Evolutionary conservation across 2,329 filamentous ascomycete genomes (phyloP).

Genomic region (Fusarium luffae): DNA sequence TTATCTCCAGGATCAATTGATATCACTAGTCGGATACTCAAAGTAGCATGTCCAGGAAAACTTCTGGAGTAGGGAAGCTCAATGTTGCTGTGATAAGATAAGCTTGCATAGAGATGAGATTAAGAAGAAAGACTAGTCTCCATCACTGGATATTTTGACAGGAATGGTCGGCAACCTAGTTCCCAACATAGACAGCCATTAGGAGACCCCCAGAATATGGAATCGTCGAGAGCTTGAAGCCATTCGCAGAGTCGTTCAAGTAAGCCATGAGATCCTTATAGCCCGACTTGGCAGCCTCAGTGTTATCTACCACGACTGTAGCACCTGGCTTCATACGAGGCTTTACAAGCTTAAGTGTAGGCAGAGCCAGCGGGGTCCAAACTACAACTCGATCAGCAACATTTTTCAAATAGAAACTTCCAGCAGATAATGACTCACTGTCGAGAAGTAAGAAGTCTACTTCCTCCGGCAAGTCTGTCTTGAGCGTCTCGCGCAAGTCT

Average conservation of each 20-base stretch:
- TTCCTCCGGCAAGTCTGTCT: slow-evolving; percentile 56
- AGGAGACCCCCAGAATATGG: slow-evolving; percentile 49
- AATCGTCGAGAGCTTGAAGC: slow-evolving; percentile 56
- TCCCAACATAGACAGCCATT: slow-evolving; percentile 40
- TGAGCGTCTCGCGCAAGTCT: slow-evolving; percentile 65
- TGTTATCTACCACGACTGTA: slow-evolving; percentile 63
- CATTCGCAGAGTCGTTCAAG: slow-evolving; percentile 57
- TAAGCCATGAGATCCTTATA: slow-evolving; percentile 62
- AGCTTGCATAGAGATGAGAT: background rate
- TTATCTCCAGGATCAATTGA: background rate
- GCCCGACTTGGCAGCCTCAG: slow-evolving; percentile 49
- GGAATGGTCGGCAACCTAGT: background rate
- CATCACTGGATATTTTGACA: too few species aligned
- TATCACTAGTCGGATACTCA: background rate
- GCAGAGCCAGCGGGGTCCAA: slow-evolving; percentile 65
- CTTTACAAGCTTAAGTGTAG: slow-evolving; percentile 60
- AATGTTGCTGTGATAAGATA: background rate
- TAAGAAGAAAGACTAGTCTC: background rate
- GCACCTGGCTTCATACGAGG: slow-evolving; percentile 59
- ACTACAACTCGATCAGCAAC: slow-evolving; percentile 52
- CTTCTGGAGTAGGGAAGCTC: background rate
- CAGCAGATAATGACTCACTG: slow-evolving; percentile 58
- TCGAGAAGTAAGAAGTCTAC: slow-evolving; percentile 70
- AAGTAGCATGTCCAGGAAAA: background rate
- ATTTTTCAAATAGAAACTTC: background rate